Conservation (phyloP, 805 yeast species). For the Kuraishia capsulata region DNA sequence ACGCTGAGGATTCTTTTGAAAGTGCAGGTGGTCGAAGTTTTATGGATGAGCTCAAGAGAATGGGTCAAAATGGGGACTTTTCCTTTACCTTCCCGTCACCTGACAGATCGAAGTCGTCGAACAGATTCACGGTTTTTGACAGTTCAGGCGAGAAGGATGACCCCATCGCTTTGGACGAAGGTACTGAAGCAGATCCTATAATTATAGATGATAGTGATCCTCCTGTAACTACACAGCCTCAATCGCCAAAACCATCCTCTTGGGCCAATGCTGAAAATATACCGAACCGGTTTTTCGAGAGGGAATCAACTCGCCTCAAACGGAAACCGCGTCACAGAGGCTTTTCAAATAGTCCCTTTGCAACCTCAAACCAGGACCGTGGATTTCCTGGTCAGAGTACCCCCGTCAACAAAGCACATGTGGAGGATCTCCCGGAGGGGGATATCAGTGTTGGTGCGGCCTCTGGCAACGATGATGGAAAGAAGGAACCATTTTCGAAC, state of each 20-base stretch:
- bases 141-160: slow-evolving; percentile 12
- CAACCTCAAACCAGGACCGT: neutral
- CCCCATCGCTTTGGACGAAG: slow-evolving; percentile 16
- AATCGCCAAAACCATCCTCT: neutral
- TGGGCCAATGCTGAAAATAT: neutral
- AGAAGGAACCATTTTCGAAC: neutral
- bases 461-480: neutral
- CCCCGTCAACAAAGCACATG: neutral
- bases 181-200: slow-evolving; percentile 21
- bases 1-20: neutral
- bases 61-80: neutral
- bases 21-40: neutral
- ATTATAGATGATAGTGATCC: slow-evolving; percentile 11
- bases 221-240: neutral
- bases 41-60: neutral
- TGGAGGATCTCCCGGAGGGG: neutral
- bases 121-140: slow-evolving; percentile 2
- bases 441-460: neutral
- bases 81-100: neutral
- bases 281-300: neutral
- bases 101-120: neutral
- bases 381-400: neutral
- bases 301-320: neutral
- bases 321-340: neutral
- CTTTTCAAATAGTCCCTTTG: neutral